Evolutionary conservation across 495 filamentous ascomycete genomes (phyloP), one percentile per base, ranked within the genome.

Genomic region (Hypomontagnella monticulosa): DNA sequence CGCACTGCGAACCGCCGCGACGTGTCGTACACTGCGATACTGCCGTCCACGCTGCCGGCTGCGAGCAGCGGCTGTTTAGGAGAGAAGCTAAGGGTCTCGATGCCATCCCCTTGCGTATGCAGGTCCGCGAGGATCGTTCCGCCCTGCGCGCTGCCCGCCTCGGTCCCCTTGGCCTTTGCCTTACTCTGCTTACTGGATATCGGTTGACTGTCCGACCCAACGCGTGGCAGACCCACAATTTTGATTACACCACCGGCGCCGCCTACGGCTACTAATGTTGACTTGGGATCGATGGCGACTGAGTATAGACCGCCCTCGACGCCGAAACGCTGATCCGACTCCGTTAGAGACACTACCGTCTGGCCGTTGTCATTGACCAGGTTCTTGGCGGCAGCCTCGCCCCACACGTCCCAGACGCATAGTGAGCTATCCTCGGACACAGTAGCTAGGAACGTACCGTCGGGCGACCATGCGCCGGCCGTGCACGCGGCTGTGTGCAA

Each of bases 341-440:
- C 80, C 15, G 90, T 97, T n/a, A 97, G 81, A 0, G 87, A 89
- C 4, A 99, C 89, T 14, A 97, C 85, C 41, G 89, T 92, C 49
- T 87, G 87, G 15, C 89, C 87, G 43, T 85, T 86, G 38, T 88
- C 86, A 42, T 84, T 85, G 8, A 87, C 81, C 10, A 95, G 78
- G 9, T 89, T 91, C 37, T 89, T 87, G 0, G 89, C 91, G 12
- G 89, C 89, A 0, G 91, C 93, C 37, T 87, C 87, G 30, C 93
- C 92, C 76, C 92, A 97, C 9, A 93, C 90, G 75, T 98, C 95
- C 84, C 91, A 97, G 37, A 97, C 93, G 76, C 93, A 93, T 66
- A 99, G 86, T 63, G 87, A 92, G 19, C 87, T 85, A 71, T 98
- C 95, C 72, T 97, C 94, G 33, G 87, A 87, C 4, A 98, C 94